Percentiles rank a stretch among this genome's conserved stretches.
These are phyloP conservation scores for Cudoniella acicularis DNA, from an alignment of 495 filamentous ascomycete species.

Conservation along the genomic window DNA sequence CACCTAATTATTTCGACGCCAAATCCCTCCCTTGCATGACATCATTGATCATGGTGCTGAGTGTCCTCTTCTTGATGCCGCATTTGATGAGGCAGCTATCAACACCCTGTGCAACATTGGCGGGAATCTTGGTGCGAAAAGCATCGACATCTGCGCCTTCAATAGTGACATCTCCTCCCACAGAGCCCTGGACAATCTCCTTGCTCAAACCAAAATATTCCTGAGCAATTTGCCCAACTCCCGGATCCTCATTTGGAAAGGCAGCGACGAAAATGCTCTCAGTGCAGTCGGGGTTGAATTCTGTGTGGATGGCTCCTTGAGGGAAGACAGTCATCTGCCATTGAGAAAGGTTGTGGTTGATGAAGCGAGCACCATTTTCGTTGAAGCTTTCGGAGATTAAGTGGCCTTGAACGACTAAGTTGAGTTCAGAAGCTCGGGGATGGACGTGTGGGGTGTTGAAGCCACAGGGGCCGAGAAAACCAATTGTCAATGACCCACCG, in stretches of 20 bases:
- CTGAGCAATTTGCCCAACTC: conserved; percentile 27
- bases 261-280: conserved; percentile 35
- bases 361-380: conserved; percentile 30
- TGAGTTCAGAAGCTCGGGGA: conserved; percentile 41
- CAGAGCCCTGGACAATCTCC: conserved; percentile 27
- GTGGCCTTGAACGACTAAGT: conserved; percentile 29
- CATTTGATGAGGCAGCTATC: conserved; percentile 10
- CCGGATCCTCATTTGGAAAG: conserved; percentile 37
- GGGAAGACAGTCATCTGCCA: conserved; percentile 39
- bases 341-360: conserved; percentile 26
- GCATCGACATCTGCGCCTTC: conserved; percentile 29
- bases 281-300: conserved; percentile 42
- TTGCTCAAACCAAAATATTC: conserved; percentile 29
- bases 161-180: conserved; percentile 19
- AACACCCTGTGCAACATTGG: conserved; percentile 19
- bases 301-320: conserved; percentile 38
- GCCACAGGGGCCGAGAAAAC: conserved; percentile 35
- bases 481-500: conserved; percentile 31
- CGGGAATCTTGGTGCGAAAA: conserved; percentile 31
- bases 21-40: not conserved
- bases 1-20: not conserved
- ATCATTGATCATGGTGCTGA: not conserved
- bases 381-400: conserved; percentile 33
- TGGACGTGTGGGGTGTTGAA: conserved; percentile 45
- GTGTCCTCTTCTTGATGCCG: conserved; percentile 3